Evolutionary conservation across 2,329 filamentous ascomycete genomes (phyloP).

Genomic region (Chrysosporium queenslandicum): DNA sequence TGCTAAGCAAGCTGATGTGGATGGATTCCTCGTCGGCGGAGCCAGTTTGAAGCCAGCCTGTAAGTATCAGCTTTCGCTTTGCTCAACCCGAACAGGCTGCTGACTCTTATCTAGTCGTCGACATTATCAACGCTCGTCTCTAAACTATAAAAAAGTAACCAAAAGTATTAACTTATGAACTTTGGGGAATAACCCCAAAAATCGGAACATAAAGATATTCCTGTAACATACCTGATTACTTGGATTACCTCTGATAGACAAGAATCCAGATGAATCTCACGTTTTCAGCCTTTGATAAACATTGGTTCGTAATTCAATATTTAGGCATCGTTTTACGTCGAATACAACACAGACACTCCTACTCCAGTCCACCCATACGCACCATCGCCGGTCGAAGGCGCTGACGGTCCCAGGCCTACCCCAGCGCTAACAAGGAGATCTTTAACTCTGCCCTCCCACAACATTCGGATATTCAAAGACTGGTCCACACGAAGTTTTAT

Average conservation of each 20-base stretch:
- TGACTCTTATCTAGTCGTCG: conserved; percentile 42
- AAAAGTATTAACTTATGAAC: background rate
- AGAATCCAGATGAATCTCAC: background rate
- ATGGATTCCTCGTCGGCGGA: conserved; percentile 94
- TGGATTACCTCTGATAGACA: conserved; percentile 5
- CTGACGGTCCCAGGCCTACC: conserved; percentile 60
- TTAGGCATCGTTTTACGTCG: conserved; percentile 25
- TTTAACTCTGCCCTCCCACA: conserved; percentile 92
- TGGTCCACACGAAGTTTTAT: conserved; percentile 85
- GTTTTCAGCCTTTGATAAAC: background rate
- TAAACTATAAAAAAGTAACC: conserved; percentile 25
- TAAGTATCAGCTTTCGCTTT: conserved; percentile 39
- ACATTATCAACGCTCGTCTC: conserved; percentile 57
- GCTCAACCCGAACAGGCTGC: background rate
- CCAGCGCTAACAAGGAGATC: conserved; percentile 87
- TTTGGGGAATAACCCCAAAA: background rate
- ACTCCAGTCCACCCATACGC: conserved; percentile 35
- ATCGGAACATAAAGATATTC: background rate
- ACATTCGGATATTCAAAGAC: conserved; percentile 68
- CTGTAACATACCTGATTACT: conserved; percentile 10
- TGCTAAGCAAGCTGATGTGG: conserved; percentile 85
- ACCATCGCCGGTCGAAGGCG: conserved; percentile 19
- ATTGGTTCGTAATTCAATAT: background rate
- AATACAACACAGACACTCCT: conserved; percentile 36
- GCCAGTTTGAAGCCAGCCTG: conserved; percentile 94